Base-by-base conservation (phyloP, 2,329 filamentous ascomycete species). In the Ceratocystis eucalypticola region DNA sequence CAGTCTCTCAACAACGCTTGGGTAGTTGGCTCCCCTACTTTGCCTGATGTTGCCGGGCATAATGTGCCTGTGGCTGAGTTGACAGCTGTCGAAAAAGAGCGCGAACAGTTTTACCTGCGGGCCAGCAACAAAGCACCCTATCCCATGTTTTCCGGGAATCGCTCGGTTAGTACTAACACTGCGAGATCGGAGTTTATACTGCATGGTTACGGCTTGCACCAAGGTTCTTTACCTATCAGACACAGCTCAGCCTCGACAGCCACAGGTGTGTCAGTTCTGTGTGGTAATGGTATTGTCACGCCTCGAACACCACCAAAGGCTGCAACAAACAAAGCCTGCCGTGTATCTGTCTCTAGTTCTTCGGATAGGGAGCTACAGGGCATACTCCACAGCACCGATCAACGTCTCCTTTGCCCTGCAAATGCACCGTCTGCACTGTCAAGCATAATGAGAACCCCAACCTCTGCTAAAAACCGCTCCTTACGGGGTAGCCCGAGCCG, bases 321-420 rank as follows among this genome's bases (percentile, higher is more conserved):
- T 41, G 37, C 37, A 41, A 15, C 37, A 33, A 55, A 28, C n/a
- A 41, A 20, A 6, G 22, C 20, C 20, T 15, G 53, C 2, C 44
- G 55, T 20, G 15, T 2, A 8, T 59, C 33, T 17, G 22, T n/a
- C 3, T 20, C 33, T n/a, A 65, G 64, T 30, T 63, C 65, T 37
- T 37, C 80, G 0, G 81, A 83, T 69, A 76, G 77, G 10, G 80
- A 80, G 1, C 71, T 84, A 30, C 75, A 77, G 1, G 75, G 79
- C 68, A 84, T 84, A 33, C 73, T 84, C 41, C 76, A 76, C 55
- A 80, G 76, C 44, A 84, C 82, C 1, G 82, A 83, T 30, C 74
- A 79, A 73, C 75, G 81, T 8, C 75, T 84, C 15, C 74, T 66
- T 15, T 41, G 44, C 5, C 61, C 63, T 6, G 15, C 50, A 2